phyloP scores from a whole-genome alignment of 2,329 filamentous ascomycete genomes.

The Pseudocercospora fuligena region DNA sequence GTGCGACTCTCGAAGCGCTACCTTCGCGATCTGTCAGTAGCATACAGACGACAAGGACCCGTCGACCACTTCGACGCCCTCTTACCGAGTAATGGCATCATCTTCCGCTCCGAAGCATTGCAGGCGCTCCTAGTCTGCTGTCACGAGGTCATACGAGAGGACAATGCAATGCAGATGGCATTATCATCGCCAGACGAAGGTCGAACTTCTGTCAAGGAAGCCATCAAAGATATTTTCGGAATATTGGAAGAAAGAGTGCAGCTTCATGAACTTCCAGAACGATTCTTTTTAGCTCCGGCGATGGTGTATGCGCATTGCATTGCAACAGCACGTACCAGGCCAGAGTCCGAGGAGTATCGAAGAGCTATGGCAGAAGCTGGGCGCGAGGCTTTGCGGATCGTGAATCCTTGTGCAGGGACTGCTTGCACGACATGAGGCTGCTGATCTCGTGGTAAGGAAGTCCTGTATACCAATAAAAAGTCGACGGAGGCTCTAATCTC shows the following conservation, averaged over 20 bases:
- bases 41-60: not conserved
- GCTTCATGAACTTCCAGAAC: conserved; percentile 9
- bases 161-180: conserved; percentile 14
- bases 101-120: conserved; percentile 20
- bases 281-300: conserved; percentile 18
- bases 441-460: not conserved
- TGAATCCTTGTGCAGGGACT: not conserved
- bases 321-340: conserved; percentile 5
- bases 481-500: not conserved
- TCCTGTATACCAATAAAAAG: not conserved
- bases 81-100: conserved; percentile 12
- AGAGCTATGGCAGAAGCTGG: conserved; percentile 19
- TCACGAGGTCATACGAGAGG: conserved; percentile 20
- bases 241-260: conserved; percentile 12
- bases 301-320: conserved; percentile 26
- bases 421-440: not conserved
- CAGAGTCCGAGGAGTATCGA: conserved; percentile 12
- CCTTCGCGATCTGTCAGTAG: conserved; percentile 14
- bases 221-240: conserved; percentile 5
- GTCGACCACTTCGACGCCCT: conserved; percentile 15
- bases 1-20: conserved; percentile 17
- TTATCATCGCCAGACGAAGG: conserved; percentile 15
- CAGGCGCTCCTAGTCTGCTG: conserved; percentile 19
- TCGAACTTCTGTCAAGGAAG: not conserved
- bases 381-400: conserved; percentile 7